phyloP scores from a whole-genome alignment of 1,284 basidiomycete genomes.

The Apiotrichum veenhuisii region DNA sequence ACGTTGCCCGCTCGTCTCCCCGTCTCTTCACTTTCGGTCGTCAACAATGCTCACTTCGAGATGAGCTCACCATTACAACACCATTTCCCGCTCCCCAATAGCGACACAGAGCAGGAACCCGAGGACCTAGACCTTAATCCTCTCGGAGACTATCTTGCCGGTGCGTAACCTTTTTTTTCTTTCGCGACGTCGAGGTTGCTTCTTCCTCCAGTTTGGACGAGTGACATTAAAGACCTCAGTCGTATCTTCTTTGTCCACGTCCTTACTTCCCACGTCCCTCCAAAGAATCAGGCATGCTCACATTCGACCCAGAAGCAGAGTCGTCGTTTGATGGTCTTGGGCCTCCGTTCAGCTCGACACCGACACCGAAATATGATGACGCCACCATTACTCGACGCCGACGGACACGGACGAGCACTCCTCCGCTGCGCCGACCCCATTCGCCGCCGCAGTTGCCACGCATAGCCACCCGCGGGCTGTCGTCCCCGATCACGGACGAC shows the following conservation, averaged over 20 bases:
- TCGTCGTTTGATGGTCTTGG: slow-evolving; percentile 16
- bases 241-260: too few species aligned
- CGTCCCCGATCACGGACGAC: background rate
- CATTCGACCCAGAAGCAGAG: slow-evolving; percentile 12
- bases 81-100: background rate
- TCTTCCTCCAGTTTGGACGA: too few species aligned
- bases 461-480: background rate
- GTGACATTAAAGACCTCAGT: too few species aligned
- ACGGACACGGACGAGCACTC: background rate
- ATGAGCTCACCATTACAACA: background rate
- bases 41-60: background rate
- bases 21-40: background rate
- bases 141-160: slow-evolving; percentile 18
- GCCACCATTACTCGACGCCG: slow-evolving; percentile 1
- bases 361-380: background rate
- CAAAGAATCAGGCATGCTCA: background rate
- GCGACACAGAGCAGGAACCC: background rate
- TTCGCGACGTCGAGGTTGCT: too few species aligned
- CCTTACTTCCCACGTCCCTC: too few species aligned
- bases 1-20: background rate
- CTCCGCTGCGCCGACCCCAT: background rate
- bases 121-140: slow-evolving; percentile 7
- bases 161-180: too few species aligned
- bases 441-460: background rate
- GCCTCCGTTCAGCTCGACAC: background rate